Conservation (phyloP, 202 grass and related monocot genomes). For the Panicum virgatum region DNA sequence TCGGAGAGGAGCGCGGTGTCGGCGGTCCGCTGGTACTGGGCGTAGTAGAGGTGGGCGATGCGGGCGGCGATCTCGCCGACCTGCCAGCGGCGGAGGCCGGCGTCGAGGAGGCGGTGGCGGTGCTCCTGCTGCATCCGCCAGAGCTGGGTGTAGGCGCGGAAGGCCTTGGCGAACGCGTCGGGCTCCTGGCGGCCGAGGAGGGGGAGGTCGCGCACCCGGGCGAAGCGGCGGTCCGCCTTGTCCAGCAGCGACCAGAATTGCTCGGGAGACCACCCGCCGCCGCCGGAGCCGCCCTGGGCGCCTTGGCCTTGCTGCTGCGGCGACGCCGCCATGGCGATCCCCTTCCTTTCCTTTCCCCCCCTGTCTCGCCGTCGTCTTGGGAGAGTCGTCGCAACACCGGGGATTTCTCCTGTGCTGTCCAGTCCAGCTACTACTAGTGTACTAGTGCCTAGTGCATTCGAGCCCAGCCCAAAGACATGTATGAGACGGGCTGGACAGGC, state of each 20-base stretch:
- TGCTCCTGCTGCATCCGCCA: slow-evolving; percentile 95
- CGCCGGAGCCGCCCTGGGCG: slow-evolving; percentile 17
- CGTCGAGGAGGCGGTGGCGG: slow-evolving; percentile 78
- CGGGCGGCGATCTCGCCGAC: slow-evolving; percentile 89
- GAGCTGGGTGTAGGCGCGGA: slow-evolving; percentile 85
- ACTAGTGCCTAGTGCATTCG: background rate
- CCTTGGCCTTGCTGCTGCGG: slow-evolving; percentile 38
- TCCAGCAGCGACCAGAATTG: slow-evolving; percentile 91
- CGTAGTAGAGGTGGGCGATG: slow-evolving; percentile 93
- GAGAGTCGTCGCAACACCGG: slow-evolving; percentile 14
- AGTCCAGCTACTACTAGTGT: background rate
- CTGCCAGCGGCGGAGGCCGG: slow-evolving; percentile 80
- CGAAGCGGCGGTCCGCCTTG: slow-evolving; percentile 94
- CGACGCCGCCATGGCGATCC: slow-evolving; percentile 41
- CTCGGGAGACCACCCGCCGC: slow-evolving; percentile 52
- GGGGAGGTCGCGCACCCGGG: slow-evolving; percentile 84
- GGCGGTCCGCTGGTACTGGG: slow-evolving; percentile 84
- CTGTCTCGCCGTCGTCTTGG: slow-evolving; percentile 15
- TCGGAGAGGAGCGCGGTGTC: slow-evolving; percentile 82
- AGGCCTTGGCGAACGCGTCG: slow-evolving; percentile 79
- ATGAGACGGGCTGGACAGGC: background rate
- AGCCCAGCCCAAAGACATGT: background rate
- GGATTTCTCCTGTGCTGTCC: background rate
- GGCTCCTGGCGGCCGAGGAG: slow-evolving; percentile 69
- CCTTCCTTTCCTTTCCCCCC: slow-evolving; percentile 2